Percentiles rank a stretch among this genome's conserved stretches.
These are phyloP conservation scores for Podila verticillata DNA, from an alignment of 192 early-diverging fungal genomes.

Conservation along the genomic window DNA sequence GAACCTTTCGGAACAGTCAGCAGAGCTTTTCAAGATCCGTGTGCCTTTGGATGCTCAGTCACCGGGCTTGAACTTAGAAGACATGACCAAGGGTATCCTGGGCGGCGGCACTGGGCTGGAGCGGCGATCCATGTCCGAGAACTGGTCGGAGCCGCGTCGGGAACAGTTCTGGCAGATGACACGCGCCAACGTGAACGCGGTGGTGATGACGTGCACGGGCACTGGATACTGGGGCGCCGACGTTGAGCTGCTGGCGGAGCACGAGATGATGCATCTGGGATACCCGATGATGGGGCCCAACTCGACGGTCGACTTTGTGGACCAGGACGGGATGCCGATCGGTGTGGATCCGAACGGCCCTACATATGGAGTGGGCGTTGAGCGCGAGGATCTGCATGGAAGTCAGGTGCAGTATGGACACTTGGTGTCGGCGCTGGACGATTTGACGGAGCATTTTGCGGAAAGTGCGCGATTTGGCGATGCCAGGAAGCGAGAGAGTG, in stretches of 20 bases:
- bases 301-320: slow-evolving; percentile 29
- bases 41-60: slow-evolving; percentile 39
- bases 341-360: slow-evolving; percentile 10
- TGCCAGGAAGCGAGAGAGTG: slow-evolving; percentile 34
- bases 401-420: slow-evolving; percentile 45
- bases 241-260: slow-evolving; percentile 34
- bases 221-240: slow-evolving; percentile 30
- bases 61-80: slow-evolving; percentile 39
- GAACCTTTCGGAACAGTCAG: slow-evolving; percentile 45
- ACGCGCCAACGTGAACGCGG: slow-evolving; percentile 43
- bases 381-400: slow-evolving; percentile 7
- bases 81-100: slow-evolving; percentile 50
- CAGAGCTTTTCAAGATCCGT: slow-evolving; percentile 47
- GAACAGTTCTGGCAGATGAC: slow-evolving; percentile 51
- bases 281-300: slow-evolving; percentile 1
- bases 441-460: slow-evolving; percentile 46
- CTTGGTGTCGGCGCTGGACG: slow-evolving; percentile 36
- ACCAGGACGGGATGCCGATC: slow-evolving; percentile 40
- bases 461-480: slow-evolving; percentile 41
- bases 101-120: slow-evolving; percentile 48
- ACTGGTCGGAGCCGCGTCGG: slow-evolving; percentile 21
- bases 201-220: slow-evolving; percentile 30
- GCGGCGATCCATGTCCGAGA: slow-evolving; percentile 22
- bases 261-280: slow-evolving; percentile 23
- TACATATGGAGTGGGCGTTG: not conserved